These are phyloP conservation scores for Tetrapisispora pingtungensis DNA, from an alignment of 805 yeast species.

Conservation along the genomic window DNA sequence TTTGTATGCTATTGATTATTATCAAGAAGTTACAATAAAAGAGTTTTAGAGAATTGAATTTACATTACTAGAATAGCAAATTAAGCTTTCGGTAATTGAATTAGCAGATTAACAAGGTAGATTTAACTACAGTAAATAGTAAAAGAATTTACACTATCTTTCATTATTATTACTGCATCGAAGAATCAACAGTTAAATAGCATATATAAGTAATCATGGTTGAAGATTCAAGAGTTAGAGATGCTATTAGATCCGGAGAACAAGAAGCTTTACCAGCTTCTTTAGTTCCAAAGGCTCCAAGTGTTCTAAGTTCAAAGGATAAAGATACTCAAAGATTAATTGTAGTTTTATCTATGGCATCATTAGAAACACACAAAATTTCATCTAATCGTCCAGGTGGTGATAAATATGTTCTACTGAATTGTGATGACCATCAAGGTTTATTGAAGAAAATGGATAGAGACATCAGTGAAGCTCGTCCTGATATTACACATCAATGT, in stretches of 20 bases:
- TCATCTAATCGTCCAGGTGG: conserved; percentile 70
- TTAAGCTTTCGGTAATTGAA: no score
- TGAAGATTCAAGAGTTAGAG: conserved; percentile 40
- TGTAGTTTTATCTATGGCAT: conserved; percentile 93
- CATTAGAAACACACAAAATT: conserved; percentile 88
- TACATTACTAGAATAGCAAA: no score
- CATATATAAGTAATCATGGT: conserved; percentile 29
- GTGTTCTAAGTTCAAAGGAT: conserved; percentile 71
- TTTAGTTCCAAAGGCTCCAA: conserved; percentile 80
- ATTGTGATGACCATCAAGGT: conserved; percentile 98
- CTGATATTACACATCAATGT: conserved; percentile 99
- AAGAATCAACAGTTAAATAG: no score
- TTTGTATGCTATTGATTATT: no score
- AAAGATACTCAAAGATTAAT: conserved; percentile 77
- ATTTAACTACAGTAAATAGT: no score
- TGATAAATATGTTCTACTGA: conserved; percentile 85
- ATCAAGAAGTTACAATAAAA: no score
- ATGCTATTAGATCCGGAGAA: conserved; percentile 30
- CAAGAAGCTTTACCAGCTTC: conserved; percentile 49
- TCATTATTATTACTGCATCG: no score
- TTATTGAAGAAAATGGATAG: conserved; percentile 89
- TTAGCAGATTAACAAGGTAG: no score
- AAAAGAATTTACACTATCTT: no score
- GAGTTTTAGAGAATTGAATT: no score
- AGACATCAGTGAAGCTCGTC: conserved; percentile 95